Evolutionary conservation across 371 early-diverging fungal species (phyloP).

Genomic region (Globomyces sp.): DNA sequence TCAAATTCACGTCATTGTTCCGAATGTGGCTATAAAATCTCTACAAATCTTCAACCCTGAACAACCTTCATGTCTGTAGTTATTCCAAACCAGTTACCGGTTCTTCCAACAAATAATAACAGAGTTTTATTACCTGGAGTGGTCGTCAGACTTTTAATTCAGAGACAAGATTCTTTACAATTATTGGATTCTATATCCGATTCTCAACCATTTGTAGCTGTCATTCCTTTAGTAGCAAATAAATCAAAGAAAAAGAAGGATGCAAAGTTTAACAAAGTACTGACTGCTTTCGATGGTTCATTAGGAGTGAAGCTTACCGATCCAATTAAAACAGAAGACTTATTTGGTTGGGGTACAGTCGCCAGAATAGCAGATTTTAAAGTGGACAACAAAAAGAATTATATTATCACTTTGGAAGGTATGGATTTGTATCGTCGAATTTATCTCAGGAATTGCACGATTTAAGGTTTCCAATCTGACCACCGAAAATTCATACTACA

Average conservation of each 20-base stretch:
- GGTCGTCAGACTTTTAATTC: conserved; percentile 31
- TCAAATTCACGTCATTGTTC: too few relatives aligned
- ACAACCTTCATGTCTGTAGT: not conserved
- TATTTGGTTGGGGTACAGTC: too few relatives aligned
- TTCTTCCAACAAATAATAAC: conserved; percentile 44
- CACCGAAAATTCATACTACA: not conserved
- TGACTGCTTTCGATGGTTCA: too few relatives aligned
- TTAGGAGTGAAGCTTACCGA: too few relatives aligned
- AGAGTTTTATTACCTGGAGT: conserved; percentile 51
- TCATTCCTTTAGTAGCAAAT: too few relatives aligned
- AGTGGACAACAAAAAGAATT: not conserved
- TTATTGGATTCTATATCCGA: conserved; percentile 10
- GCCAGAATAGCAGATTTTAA: not conserved
- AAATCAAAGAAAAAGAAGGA: too few relatives aligned
- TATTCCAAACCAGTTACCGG: conserved; percentile 27
- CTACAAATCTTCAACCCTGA: too few relatives aligned
- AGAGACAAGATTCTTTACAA: conserved; percentile 8
- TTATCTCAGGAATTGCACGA: not conserved
- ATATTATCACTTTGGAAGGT: not conserved
- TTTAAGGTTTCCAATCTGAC: too few relatives aligned
- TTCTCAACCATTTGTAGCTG: too few relatives aligned
- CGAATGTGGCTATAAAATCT: too few relatives aligned
- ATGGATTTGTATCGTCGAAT: not conserved
- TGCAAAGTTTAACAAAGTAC: too few relatives aligned
- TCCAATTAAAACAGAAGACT: too few relatives aligned